Base-by-base conservation (phyloP, 192 early-diverging fungal species). In the Kappamyces sp. region DNA sequence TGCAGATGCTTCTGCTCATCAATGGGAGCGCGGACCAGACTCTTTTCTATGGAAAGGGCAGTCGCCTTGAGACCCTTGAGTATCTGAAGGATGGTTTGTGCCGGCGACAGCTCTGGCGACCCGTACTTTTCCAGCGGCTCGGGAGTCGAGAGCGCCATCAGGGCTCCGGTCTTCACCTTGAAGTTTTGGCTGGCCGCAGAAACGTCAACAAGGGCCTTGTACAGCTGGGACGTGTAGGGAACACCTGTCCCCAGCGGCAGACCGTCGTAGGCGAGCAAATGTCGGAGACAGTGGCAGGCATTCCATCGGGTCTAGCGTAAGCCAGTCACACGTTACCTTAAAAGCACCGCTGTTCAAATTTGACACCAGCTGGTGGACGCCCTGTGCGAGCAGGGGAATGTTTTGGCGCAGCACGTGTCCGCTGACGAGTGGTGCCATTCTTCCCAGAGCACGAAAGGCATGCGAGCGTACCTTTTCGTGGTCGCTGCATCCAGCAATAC, bases 131-230 rank as follows among this genome's bases (percentile, higher is more conserved):
- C 12, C 15, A 52, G 36, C 48, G 22, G 34, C 6, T 49, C 48
- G 9, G 34, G 22, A 49, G 29, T 29, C 48, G 31, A 49, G 48
- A 77, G 39, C 15, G 75, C 75, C 32, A 49, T 43, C 9, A 67
- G 64, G 3, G 87, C 86, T 62, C 79, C 79, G 57, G 89, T 91
- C 29, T 85, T 71, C 22, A 91, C 88, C 65, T 91, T 91, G 55
- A 83, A 91, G 65, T 91, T 91, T 49, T 79, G 79, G 45, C 79
- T 81, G 7, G 68, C 62, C 7, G 59, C 63, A 5, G 86, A 59
- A 1, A 78, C 80, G 11, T 68, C 65, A 2, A 66, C 45, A 41
- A 91, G 72, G 2, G 82, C 64, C 14, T 65, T 64, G 59, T 79
- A 86, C 9, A 91, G 61, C 30, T 42, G 34, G 0, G 38, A 22